Percentiles rank a stretch among this genome's conserved stretches.
These are phyloP conservation scores for Phlegmacium glaucopus DNA, from an alignment of 768 basidiomycete genomes.

Conservation along the genomic window DNA sequence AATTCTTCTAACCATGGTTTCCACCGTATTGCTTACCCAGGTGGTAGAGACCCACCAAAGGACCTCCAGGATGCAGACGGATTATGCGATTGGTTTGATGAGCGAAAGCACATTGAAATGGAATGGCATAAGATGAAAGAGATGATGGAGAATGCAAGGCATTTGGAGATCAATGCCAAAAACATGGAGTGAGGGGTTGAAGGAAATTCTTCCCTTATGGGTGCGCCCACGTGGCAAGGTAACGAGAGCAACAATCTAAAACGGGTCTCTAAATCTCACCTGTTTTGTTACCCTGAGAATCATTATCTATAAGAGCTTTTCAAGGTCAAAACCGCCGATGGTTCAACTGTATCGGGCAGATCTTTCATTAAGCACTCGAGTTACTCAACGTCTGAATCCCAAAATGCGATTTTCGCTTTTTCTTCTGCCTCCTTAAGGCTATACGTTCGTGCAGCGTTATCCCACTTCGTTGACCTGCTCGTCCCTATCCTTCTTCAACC, in stretches of 20 bases:
- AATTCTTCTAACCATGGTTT: slow-evolving; percentile 39
- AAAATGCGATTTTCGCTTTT: slow-evolving; percentile 25
- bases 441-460: slow-evolving; percentile 23
- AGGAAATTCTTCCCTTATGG: slow-evolving; percentile 9
- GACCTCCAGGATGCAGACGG: slow-evolving; percentile 71
- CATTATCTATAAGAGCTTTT: slow-evolving; percentile 21
- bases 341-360: slow-evolving; percentile 29
- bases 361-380: no score
- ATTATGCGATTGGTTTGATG: slow-evolving; percentile 80
- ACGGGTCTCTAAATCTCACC: slow-evolving; percentile 23
- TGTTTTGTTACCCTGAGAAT: slow-evolving; percentile 28
- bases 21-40: slow-evolving; percentile 54
- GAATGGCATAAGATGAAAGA: slow-evolving; percentile 70
- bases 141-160: slow-evolving; percentile 72
- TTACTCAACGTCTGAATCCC: slow-evolving; percentile 27
- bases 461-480: slow-evolving; percentile 16
- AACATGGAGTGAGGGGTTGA: slow-evolving; percentile 26
- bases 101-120: slow-evolving; percentile 58
- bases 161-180: slow-evolving; percentile 51
- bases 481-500: slow-evolving; percentile 10
- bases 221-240: no score
- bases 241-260: slow-evolving; percentile 13
- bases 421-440: slow-evolving; percentile 27
- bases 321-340: slow-evolving; percentile 16
- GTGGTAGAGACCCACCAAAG: slow-evolving; percentile 56